phyloP scores from a whole-genome alignment of 1,139 yeast genomes.

The Magnusiomyces clavatus region DNA sequence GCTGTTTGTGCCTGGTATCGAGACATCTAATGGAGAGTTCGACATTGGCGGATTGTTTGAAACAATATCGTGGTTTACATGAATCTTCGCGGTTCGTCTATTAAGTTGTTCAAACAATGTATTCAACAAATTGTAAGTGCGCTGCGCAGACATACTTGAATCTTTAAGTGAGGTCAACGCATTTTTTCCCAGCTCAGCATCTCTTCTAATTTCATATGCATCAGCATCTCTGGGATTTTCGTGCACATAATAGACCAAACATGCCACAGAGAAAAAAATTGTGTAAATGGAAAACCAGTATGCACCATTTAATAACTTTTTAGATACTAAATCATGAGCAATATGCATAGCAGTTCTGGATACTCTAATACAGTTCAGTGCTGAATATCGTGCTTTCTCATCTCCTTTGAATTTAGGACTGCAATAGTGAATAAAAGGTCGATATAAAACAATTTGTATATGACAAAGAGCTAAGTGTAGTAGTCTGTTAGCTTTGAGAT shows the following conservation, averaged over 20 bases:
- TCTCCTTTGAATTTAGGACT: conserved; percentile 41
- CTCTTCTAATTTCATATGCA: conserved; percentile 47
- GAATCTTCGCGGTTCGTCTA: conserved; percentile 16
- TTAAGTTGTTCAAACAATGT: conserved; percentile 69
- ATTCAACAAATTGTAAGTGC: conserved; percentile 73
- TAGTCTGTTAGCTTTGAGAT: conserved; percentile 65
- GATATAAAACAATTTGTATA: conserved; percentile 74
- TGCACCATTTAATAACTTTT: conserved; percentile 71
- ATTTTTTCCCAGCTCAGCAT: conserved; percentile 74
- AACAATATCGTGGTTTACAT: background rate
- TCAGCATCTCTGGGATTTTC: conserved; percentile 55
- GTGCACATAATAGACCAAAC: conserved; percentile 76
- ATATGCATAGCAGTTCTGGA: conserved; percentile 78
- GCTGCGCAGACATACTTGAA: conserved; percentile 66
- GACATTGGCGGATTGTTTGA: background rate
- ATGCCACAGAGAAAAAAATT: conserved; percentile 85
- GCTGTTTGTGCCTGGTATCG: no score
- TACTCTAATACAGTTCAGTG: conserved; percentile 76
- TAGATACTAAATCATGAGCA: conserved; percentile 75
- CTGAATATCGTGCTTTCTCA: conserved; percentile 54
- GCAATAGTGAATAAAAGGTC: conserved; percentile 87
- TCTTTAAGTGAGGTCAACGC: conserved; percentile 66
- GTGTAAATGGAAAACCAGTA: conserved; percentile 93
- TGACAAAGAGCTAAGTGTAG: conserved; percentile 74
- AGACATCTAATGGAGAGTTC: no score